Evolutionary conservation across 345 rosid species (phyloP).

Genomic region (Sisymbrium altissimum): DNA sequence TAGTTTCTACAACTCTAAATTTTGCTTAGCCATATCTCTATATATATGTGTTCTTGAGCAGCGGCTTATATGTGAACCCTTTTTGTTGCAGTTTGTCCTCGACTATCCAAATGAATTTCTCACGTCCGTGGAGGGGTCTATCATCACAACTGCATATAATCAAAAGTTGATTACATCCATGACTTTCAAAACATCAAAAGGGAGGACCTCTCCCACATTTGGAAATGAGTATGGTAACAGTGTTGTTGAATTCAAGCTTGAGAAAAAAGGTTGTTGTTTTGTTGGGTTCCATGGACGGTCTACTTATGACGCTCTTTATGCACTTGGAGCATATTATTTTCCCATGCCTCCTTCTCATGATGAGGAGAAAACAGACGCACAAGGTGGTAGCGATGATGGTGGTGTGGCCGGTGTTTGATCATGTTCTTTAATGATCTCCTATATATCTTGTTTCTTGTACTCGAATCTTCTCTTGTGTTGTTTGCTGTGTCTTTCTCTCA

Average conservation of each 20-base stretch:
- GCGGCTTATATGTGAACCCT: background rate
- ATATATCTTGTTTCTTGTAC: no score
- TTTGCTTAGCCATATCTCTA: no score
- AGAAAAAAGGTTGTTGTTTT: background rate
- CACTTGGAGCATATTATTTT: background rate
- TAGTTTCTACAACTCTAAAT: no score
- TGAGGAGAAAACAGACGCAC: background rate
- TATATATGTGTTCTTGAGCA: background rate
- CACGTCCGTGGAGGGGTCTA: constrained; percentile 1
- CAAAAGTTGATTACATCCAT: background rate
- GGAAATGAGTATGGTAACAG: background rate
- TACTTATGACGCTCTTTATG: background rate
- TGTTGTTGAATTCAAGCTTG: background rate
- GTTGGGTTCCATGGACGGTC: constrained; percentile 26
- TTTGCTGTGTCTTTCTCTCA: no score
- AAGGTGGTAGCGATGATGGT: constrained; percentile 20
- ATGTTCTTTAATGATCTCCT: no score
- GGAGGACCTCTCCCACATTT: background rate
- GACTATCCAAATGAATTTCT: constrained; percentile 9
- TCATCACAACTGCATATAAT: background rate
- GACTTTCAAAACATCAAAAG: background rate
- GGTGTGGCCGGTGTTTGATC: no score
- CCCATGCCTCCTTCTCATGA: background rate
- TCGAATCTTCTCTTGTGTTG: no score
- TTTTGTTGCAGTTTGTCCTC: background rate